Evolutionary conservation across 1,284 basidiomycete genomes (phyloP).

Genomic region (Kalmanozyma brasiliensis): DNA sequence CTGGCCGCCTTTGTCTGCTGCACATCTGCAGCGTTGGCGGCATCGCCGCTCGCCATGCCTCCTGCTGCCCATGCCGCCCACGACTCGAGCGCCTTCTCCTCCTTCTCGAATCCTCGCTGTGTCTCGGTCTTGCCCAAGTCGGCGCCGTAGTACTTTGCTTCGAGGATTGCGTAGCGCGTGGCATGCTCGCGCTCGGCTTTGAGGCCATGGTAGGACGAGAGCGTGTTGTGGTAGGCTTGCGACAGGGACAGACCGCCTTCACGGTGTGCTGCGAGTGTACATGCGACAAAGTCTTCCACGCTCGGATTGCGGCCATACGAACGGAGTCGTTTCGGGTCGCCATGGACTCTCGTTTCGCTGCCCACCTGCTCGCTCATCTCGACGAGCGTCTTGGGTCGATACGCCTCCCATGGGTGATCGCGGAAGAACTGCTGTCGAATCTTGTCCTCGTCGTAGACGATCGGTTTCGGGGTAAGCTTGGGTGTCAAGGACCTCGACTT

Average conservation of each 20-base stretch:
- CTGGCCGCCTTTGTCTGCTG: constrained; percentile 37
- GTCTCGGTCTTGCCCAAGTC: constrained; percentile 71
- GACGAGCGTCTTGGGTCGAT: constrained; percentile 80
- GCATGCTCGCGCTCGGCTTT: constrained; percentile 77
- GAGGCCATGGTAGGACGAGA: constrained; percentile 55
- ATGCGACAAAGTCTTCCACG: constrained; percentile 86
- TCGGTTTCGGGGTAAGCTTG: constrained; percentile 74
- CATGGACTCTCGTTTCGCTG: constrained; percentile 72
- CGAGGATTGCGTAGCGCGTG: constrained; percentile 78
- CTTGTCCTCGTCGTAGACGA: constrained; percentile 85
- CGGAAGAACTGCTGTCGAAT: constrained; percentile 90
- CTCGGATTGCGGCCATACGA: constrained; percentile 75
- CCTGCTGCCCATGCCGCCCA: constrained; percentile 53
- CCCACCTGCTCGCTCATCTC: constrained; percentile 73
- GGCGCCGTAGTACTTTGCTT: constrained; percentile 84
- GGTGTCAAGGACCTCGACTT: constrained; percentile 70
- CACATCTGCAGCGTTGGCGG: constrained; percentile 17
- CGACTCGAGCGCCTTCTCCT: constrained; percentile 53
- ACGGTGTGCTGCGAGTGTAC: constrained; percentile 80
- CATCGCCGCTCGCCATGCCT: constrained; percentile 14
- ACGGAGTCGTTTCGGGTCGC: constrained; percentile 71
- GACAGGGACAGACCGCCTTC: constrained; percentile 77
- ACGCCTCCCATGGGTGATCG: constrained; percentile 95
- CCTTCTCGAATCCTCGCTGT: constrained; percentile 58
- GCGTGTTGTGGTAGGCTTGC: constrained; percentile 76